Percentiles rank a stretch among this genome's conserved stretches.
These are phyloP conservation scores for Tulasnella sp. DNA, from an alignment of 768 basidiomycete species.

Conservation along the genomic window DNA sequence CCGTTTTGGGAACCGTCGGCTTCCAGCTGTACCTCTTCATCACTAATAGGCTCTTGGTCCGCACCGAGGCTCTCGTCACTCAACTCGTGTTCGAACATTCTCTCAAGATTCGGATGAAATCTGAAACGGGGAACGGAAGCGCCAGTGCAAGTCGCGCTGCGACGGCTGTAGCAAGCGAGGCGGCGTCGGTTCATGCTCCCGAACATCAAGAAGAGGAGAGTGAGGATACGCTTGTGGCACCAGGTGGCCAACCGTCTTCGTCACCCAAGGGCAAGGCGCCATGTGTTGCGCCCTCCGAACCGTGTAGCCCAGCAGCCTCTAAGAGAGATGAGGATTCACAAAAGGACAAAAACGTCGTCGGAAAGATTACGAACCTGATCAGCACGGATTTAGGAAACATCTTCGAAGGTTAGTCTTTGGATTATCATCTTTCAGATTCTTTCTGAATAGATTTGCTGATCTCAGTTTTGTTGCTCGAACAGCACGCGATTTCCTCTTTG, in stretches of 20 bases:
- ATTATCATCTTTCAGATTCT: not conserved
- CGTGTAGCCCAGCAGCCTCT: not conserved
- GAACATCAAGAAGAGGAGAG: not conserved
- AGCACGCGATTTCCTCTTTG: slow-evolving; percentile 38
- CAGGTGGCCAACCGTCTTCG: not conserved
- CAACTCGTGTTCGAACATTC: slow-evolving; percentile 82
- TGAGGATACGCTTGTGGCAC: slow-evolving; percentile 9
- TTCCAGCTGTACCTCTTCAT: slow-evolving; percentile 55
- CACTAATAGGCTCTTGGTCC: slow-evolving; percentile 46
- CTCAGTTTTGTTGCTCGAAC: not conserved
- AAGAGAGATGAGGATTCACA: slow-evolving; percentile 21
- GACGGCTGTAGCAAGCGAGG: slow-evolving; percentile 33
- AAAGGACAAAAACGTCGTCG: slow-evolving; percentile 51
- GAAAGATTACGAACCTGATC: slow-evolving; percentile 73
- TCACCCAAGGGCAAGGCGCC: not conserved
- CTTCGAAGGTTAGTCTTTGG: slow-evolving; percentile 32
- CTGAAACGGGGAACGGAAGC: slow-evolving; percentile 31
- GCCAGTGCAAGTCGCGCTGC: slow-evolving; percentile 7
- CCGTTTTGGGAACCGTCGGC: slow-evolving; percentile 37
- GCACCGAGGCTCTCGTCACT: slow-evolving; percentile 50
- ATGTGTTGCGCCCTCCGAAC: not conserved
- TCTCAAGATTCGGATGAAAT: slow-evolving; percentile 58
- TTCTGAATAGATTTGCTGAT: no score
- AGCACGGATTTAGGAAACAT: slow-evolving; percentile 55
- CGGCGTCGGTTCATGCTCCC: slow-evolving; percentile 15